Evolutionary conservation across 2,329 filamentous ascomycete species (phyloP).

Genomic region (Juglanconis juglandina): DNA sequence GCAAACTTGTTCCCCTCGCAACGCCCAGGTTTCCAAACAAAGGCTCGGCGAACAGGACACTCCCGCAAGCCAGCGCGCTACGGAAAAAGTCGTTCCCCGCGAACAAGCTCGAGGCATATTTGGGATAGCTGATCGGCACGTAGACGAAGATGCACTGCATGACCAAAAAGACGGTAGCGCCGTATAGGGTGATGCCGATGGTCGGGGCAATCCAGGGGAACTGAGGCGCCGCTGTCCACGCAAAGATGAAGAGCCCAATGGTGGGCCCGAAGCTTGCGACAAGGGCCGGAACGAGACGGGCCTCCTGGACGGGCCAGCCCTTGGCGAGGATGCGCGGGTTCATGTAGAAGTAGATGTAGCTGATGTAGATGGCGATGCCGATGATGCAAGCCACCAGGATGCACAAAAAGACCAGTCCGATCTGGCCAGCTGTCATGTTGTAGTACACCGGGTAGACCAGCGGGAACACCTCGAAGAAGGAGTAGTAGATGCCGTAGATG

Average conservation of each 20-base stretch:
- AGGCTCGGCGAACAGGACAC: conserved; percentile 58
- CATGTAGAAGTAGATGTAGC: conserved; percentile 51
- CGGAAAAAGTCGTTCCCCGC: conserved; percentile 60
- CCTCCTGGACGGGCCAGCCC: conserved; percentile 51
- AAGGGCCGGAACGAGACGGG: conserved; percentile 54
- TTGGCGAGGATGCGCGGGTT: conserved; percentile 46
- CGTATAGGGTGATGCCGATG: conserved; percentile 56
- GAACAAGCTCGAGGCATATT: conserved; percentile 57
- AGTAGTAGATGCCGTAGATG: conserved; percentile 61
- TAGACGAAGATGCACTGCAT: conserved; percentile 61
- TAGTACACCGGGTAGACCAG: conserved; percentile 60
- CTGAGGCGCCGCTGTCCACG: conserved; percentile 50
- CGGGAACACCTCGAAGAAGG: conserved; percentile 65
- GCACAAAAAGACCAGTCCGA: conserved; percentile 59
- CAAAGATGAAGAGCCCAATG: conserved; percentile 59
- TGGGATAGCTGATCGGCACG: conserved; percentile 52
- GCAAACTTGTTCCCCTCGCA: conserved; percentile 51
- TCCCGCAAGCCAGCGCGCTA: conserved; percentile 55
- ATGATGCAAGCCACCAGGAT: conserved; percentile 56
- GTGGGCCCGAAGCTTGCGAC: conserved; percentile 50
- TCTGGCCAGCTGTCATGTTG: conserved; percentile 54
- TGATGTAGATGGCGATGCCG: conserved; percentile 45
- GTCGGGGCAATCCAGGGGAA: conserved; percentile 55
- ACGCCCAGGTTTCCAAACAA: conserved; percentile 59
- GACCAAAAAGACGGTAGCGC: conserved; percentile 48